These are phyloP conservation scores for Tylopilus vinaceipallidus DNA, from an alignment of 768 basidiomycete genomes.

Conservation along the genomic window DNA sequence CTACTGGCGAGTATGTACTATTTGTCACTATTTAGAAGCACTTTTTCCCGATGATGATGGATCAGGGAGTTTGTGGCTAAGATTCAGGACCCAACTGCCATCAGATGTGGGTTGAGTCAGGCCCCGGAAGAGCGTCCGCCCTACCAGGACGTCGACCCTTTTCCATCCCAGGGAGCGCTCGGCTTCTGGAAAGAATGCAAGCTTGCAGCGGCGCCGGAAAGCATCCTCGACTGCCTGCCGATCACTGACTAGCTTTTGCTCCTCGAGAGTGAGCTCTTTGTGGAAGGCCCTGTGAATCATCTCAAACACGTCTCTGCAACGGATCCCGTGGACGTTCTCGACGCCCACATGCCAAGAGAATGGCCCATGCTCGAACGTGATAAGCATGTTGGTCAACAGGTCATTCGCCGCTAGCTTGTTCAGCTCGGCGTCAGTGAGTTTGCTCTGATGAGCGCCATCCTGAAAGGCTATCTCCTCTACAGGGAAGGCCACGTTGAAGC, in stretches of 20 bases:
- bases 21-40: too few species aligned
- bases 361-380: conserved; percentile 40
- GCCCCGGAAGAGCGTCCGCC: conserved; percentile 53
- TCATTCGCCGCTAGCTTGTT: conserved; percentile 44
- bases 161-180: conserved; percentile 49
- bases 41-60: too few species aligned
- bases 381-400: conserved; percentile 47
- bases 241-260: conserved; percentile 35
- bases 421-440: conserved; percentile 37
- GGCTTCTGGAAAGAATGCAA: conserved; percentile 39
- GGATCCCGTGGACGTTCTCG: conserved; percentile 41
- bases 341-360: conserved; percentile 42
- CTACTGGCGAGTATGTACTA: too few species aligned
- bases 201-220: conserved; percentile 47
- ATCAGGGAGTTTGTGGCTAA: conserved; percentile 17
- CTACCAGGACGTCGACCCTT: conserved; percentile 54
- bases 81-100: conserved; percentile 37
- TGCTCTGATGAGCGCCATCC: conserved; percentile 22
- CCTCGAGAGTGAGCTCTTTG: conserved; percentile 43
- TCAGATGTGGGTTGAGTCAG: conserved; percentile 39
- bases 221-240: conserved; percentile 37
- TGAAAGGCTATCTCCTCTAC: conserved; percentile 34
- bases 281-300: conserved; percentile 53
- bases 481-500: conserved; percentile 51
- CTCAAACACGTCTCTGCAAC: conserved; percentile 57